A percentile compares a stretch with the other conserved stretches of the same genome.
Conservation (phyloP, 768 basidiomycete genomes). For the Calocybe cyanea region DNA sequence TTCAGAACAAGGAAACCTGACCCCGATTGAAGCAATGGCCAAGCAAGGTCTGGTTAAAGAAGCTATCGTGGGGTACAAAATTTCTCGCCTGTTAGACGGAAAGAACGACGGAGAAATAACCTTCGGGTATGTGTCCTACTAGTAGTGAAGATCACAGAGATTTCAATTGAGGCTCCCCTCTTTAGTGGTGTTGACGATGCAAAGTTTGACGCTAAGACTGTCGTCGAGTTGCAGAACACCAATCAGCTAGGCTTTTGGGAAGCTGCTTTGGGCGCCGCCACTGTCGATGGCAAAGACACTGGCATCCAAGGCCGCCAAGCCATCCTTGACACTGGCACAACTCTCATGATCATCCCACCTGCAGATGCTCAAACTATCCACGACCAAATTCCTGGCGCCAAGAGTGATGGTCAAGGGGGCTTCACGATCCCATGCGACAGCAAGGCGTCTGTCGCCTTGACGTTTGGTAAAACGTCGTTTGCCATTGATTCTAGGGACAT, state of each 20-base stretch:
- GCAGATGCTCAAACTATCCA: conserved; percentile 38
- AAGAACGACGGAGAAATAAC: conserved; percentile 78
- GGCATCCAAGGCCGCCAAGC: conserved; percentile 62
- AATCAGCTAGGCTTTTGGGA: conserved; percentile 80
- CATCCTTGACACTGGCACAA: conserved; percentile 65
- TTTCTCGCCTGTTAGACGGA: conserved; percentile 68
- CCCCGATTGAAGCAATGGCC: conserved; percentile 72
- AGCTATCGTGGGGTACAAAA: conserved; percentile 76
- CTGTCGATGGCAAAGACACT: conserved; percentile 51
- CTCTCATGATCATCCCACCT: conserved; percentile 44
- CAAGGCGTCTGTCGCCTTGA: conserved; percentile 38
- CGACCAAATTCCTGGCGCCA: conserved; percentile 37
- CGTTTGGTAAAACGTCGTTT: conserved; percentile 44
- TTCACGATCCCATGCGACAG: conserved; percentile 52
- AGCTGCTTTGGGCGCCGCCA: conserved; percentile 53
- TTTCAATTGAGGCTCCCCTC: not conserved
- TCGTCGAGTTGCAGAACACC: conserved; percentile 60
- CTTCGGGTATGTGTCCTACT: conserved; percentile 48
- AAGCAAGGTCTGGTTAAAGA: conserved; percentile 49
- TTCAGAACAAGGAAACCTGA: conserved; percentile 65
- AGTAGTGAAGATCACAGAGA: not conserved
- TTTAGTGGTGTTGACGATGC: conserved; percentile 55
- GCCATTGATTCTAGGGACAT: conserved; percentile 66
- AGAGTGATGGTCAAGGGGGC: conserved; percentile 39
- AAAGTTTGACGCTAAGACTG: conserved; percentile 61